These are phyloP conservation scores for Aspergillus kassunensis DNA, from an alignment of 495 filamentous ascomycete species.

Conservation along the genomic window DNA sequence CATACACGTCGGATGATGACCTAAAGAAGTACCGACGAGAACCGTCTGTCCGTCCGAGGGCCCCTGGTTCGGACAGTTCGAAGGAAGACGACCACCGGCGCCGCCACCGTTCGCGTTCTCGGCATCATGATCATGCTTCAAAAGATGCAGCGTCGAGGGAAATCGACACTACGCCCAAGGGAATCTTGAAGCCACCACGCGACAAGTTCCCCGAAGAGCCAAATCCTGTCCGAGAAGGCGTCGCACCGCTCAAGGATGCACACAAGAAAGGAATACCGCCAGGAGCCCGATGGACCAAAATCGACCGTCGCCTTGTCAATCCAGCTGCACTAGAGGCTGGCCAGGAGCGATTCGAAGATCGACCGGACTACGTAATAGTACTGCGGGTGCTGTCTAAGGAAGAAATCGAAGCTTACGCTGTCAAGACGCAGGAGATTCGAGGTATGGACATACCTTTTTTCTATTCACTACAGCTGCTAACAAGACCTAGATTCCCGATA, in stretches of 20 bases:
- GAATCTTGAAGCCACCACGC: slow-evolving; percentile 68
- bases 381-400: slow-evolving; percentile 73
- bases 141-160: slow-evolving; percentile 28
- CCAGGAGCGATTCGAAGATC: slow-evolving; percentile 77
- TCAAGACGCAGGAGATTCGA: slow-evolving; percentile 70
- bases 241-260: slow-evolving; percentile 80
- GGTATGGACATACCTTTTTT: no score
- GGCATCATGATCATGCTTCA: slow-evolving; percentile 19
- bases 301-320: slow-evolving; percentile 77
- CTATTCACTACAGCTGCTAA: no score
- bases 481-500: slow-evolving; percentile 29
- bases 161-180: slow-evolving; percentile 49
- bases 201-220: slow-evolving; percentile 76
- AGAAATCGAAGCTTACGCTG: slow-evolving; percentile 75
- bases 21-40: slow-evolving; percentile 34
- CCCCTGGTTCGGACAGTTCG: slow-evolving; percentile 18
- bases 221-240: slow-evolving; percentile 77
- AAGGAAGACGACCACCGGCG: slow-evolving; percentile 10
- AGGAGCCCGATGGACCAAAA: slow-evolving; percentile 84
- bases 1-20: slow-evolving; percentile 36
- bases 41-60: slow-evolving; percentile 22
- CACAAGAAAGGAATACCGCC: slow-evolving; percentile 68
- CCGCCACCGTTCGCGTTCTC: slow-evolving; percentile 25
- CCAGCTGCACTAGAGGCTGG: slow-evolving; percentile 71
- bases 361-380: slow-evolving; percentile 81